These are phyloP conservation scores for Oryza coarctata DNA, from an alignment of 176 grass and related monocot species.

Conservation along the genomic window DNA sequence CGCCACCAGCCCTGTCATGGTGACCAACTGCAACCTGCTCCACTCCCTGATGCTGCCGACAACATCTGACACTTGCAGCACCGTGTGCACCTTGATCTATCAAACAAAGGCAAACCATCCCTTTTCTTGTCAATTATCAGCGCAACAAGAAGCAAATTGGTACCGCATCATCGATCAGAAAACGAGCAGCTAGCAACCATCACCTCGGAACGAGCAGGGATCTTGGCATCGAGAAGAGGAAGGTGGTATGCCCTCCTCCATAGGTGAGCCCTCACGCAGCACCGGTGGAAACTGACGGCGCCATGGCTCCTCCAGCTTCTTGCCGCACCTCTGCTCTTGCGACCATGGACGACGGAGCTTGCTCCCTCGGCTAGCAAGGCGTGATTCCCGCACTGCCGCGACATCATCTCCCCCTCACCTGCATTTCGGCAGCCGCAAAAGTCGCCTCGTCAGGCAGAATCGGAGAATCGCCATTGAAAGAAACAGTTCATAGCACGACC, in stretches of 20 bases:
- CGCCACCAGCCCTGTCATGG: conserved; percentile 61
- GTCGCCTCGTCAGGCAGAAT: not conserved
- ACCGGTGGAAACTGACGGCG: conserved; percentile 9
- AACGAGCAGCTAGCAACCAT: not conserved
- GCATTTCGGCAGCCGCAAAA: not conserved
- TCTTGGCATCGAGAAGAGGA: not conserved
- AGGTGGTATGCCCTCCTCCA: conserved; percentile 40
- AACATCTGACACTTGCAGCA: conserved; percentile 30
- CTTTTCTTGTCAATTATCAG: not conserved
- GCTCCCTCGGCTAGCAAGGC: conserved; percentile 3
- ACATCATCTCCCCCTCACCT: conserved; percentile 27
- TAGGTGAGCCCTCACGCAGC: conserved; percentile 17
- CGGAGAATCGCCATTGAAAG: not conserved
- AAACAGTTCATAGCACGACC: not conserved
- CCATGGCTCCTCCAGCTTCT: not conserved
- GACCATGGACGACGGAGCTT: not conserved
- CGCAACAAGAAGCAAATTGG: not conserved
- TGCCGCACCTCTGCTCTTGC: not conserved
- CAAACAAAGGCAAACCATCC: not conserved
- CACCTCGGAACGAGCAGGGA: conserved; percentile 33
- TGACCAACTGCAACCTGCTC: conserved; percentile 53
- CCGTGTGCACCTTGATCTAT: conserved; percentile 41
- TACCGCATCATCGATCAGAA: not conserved
- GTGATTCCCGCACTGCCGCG: conserved; percentile 28
- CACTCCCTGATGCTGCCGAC: conserved; percentile 33